Percentiles rank a stretch among this genome's conserved stretches.
Evolutionary conservation across 345 rosid species (phyloP).

Genomic region (Aurinia saxatilis): DNA sequence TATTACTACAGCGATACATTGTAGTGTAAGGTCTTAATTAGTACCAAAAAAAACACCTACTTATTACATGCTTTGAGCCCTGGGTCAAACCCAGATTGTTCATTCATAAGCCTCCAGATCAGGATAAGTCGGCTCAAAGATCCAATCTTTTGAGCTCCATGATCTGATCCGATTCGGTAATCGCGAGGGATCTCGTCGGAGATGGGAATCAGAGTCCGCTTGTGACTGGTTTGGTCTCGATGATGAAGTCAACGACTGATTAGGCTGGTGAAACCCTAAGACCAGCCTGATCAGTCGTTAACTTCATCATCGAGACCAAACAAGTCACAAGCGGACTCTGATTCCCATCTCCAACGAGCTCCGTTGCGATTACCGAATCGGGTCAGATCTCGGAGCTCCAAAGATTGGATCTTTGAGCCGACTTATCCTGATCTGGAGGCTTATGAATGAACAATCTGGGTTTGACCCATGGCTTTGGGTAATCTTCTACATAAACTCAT

Average conservation of each 20-base stretch:
- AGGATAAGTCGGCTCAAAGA: conserved; percentile 5
- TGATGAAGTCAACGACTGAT: conserved; percentile 50
- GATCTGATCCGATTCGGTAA: conserved; percentile 25
- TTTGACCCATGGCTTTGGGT: conserved; percentile 42
- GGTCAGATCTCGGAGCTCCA: conserved; percentile 9
- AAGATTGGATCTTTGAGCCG: not conserved
- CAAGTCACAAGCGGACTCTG: conserved; percentile 44
- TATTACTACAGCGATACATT: too few relatives aligned
- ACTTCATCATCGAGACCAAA: conserved; percentile 50
- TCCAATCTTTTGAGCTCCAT: not conserved
- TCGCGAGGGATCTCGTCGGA: conserved; percentile 45
- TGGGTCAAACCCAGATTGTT: conserved; percentile 49
- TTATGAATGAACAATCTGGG: conserved; percentile 45
- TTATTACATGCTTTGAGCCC: conserved; percentile 46
- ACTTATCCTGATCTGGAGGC: conserved; percentile 28
- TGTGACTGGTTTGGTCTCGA: conserved; percentile 45
- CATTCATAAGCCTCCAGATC: conserved; percentile 34
- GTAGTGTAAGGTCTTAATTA: too few relatives aligned
- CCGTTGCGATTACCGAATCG: conserved; percentile 37
- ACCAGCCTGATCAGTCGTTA: conserved; percentile 28
- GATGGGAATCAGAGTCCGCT: conserved; percentile 36
- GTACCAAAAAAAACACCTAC: too few relatives aligned
- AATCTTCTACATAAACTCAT: too few relatives aligned
- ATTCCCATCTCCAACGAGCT: conserved; percentile 35
- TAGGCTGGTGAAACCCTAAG: conserved; percentile 35